These are phyloP conservation scores for Podospora tetraspora DNA, from an alignment of 495 filamentous ascomycete genomes.

Conservation along the genomic window DNA sequence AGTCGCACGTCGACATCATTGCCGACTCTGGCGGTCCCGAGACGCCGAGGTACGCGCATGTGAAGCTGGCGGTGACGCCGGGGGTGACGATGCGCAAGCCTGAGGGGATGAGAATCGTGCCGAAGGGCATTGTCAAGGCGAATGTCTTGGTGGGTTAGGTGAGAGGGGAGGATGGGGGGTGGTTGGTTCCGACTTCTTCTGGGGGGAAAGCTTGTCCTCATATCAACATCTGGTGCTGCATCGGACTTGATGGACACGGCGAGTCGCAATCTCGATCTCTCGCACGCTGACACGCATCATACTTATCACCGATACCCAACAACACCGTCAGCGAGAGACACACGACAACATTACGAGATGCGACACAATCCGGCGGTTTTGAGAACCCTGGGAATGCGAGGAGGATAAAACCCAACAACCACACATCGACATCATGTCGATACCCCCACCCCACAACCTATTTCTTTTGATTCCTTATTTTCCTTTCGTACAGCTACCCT, in stretches of 20 bases:
- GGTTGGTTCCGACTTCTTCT: background rate
- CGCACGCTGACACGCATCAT: background rate
- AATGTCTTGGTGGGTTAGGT: conserved; percentile 23
- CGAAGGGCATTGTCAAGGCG: conserved; percentile 25
- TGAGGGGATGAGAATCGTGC: conserved; percentile 19
- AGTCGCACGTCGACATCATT: conserved; percentile 6
- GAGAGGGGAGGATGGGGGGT: background rate
- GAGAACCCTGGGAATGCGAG: background rate
- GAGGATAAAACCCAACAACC: background rate
- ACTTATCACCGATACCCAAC: background rate
- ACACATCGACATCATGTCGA: background rate
- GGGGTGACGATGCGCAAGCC: conserved; percentile 29
- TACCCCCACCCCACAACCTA: background rate
- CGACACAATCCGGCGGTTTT: too few species aligned
- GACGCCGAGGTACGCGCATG: too few species aligned
- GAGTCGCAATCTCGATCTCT: background rate
- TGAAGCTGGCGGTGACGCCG: conserved; percentile 23
- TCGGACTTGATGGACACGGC: background rate
- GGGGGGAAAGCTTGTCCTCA: background rate
- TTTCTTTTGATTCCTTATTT: background rate
- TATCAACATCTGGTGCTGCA: too few species aligned
- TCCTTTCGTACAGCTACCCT: too few species aligned
- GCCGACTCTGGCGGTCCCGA: too few species aligned
- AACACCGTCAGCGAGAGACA: background rate
- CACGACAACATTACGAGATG: too few species aligned